Evolutionary conservation across 192 early-diverging fungal species (phyloP).

Genomic region (Linnemannia exigua): DNA sequence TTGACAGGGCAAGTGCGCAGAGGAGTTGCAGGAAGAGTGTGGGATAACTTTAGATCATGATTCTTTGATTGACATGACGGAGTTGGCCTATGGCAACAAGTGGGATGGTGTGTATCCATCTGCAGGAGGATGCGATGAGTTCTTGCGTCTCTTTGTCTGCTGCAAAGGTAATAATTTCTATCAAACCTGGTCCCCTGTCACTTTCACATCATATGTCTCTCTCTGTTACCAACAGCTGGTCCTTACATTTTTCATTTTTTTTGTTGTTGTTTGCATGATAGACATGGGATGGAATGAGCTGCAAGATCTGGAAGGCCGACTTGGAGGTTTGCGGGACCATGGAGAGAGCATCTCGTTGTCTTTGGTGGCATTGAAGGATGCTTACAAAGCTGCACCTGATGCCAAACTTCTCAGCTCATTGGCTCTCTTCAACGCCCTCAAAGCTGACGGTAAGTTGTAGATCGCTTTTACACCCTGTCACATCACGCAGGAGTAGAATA

Average conservation of each 20-base stretch:
- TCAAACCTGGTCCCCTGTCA: not conserved
- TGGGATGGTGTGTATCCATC: constrained; percentile 77
- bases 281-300: constrained; percentile 67
- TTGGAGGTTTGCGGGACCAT: constrained; percentile 78
- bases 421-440: constrained; percentile 70
- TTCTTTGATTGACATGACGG: constrained; percentile 74
- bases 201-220: not conserved
- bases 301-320: constrained; percentile 67
- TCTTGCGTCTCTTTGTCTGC: constrained; percentile 77
- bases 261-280: constrained; percentile 4
- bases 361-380: constrained; percentile 73
- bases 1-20: constrained; percentile 74
- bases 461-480: not conserved
- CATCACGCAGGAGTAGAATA: not conserved
- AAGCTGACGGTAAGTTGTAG: constrained; percentile 49
- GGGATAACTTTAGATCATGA: constrained; percentile 76
- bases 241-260: not conserved
- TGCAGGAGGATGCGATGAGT: constrained; percentile 88
- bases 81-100: constrained; percentile 61
- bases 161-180: constrained; percentile 57
- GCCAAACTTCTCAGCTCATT: constrained; percentile 79
- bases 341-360: constrained; percentile 84
- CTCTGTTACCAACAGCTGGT: not conserved
- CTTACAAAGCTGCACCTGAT: constrained; percentile 76
- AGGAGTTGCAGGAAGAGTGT: constrained; percentile 88